phyloP scores from a whole-genome alignment of 208 protist genomes.

The Angomonas deanei region DNA sequence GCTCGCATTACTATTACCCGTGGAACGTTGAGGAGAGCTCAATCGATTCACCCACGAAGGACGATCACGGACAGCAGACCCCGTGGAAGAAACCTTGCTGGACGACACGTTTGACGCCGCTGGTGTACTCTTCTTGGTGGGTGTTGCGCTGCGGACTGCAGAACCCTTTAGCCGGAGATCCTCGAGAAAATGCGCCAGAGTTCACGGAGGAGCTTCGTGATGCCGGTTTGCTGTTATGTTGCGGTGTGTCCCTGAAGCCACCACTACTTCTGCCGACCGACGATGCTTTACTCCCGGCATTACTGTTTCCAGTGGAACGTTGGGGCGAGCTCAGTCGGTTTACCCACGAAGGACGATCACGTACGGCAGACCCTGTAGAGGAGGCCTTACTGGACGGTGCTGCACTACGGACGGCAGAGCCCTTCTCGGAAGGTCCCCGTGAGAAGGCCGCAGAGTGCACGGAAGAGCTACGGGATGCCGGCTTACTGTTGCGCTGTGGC shows the following conservation, averaged over 20 bases:
- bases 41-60: neutral
- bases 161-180: no score
- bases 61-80: neutral
- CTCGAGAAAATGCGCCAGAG: no score
- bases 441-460: neutral
- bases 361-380: no score
- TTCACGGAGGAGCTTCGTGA: constrained; percentile 12
- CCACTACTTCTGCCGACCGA: neutral
- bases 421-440: neutral
- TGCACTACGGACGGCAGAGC: neutral
- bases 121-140: neutral
- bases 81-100: neutral
- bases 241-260: neutral
- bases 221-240: neutral
- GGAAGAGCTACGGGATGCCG: neutral
- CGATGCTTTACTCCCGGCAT: neutral
- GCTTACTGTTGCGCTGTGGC: neutral
- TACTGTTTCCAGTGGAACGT: neutral
- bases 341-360: no score
- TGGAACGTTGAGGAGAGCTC: neutral
- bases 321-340: neutral
- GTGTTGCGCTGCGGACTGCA: constrained; percentile 18
- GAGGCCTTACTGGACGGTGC: no score
- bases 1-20: no score
- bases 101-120: no score